Percentiles rank a stretch among this genome's conserved stretches.
These are phyloP conservation scores for Phyllosticta citriasiana DNA, from an alignment of 2,329 filamentous ascomycete species.

Conservation along the genomic window DNA sequence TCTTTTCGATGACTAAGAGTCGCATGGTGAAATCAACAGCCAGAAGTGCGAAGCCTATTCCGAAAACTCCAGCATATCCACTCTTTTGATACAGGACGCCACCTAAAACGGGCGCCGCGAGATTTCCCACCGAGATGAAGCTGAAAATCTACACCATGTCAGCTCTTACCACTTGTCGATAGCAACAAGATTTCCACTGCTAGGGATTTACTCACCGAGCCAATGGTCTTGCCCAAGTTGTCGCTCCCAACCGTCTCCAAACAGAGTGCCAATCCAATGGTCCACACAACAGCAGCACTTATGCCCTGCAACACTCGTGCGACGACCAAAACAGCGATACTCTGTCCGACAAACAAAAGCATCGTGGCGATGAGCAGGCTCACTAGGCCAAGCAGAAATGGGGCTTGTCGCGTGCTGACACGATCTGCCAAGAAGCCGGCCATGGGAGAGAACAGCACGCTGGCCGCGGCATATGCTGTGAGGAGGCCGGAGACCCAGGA, in stretches of 20 bases:
- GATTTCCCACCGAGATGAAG: conserved; percentile 47
- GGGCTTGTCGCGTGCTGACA: conserved; percentile 40
- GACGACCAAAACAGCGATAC: conserved; percentile 38
- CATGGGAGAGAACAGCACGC: conserved; percentile 41
- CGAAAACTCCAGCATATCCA: conserved; percentile 51
- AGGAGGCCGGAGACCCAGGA: conserved; percentile 44
- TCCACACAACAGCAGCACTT: conserved; percentile 50
- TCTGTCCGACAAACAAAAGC: conserved; percentile 43
- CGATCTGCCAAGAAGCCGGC: conserved; percentile 48
- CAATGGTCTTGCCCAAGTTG: conserved; percentile 52
- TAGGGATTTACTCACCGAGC: conserved; percentile 32
- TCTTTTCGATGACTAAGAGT: conserved; percentile 53
- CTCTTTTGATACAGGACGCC: conserved; percentile 50
- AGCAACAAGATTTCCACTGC: not conserved
- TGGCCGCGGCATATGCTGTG: conserved; percentile 45
- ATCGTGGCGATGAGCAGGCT: conserved; percentile 45
- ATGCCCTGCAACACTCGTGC: conserved; percentile 49
- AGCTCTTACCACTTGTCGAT: not conserved
- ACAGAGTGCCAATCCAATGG: conserved; percentile 48
- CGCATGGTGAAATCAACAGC: conserved; percentile 51
- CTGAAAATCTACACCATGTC: conserved; percentile 39
- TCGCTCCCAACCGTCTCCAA: conserved; percentile 48
- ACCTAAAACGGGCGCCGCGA: conserved; percentile 49
- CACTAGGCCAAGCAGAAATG: conserved; percentile 48
- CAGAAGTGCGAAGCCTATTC: conserved; percentile 44